phyloP scores from a whole-genome alignment of 2,329 filamentous ascomycete genomes.

The Colletotrichum trifolii region DNA sequence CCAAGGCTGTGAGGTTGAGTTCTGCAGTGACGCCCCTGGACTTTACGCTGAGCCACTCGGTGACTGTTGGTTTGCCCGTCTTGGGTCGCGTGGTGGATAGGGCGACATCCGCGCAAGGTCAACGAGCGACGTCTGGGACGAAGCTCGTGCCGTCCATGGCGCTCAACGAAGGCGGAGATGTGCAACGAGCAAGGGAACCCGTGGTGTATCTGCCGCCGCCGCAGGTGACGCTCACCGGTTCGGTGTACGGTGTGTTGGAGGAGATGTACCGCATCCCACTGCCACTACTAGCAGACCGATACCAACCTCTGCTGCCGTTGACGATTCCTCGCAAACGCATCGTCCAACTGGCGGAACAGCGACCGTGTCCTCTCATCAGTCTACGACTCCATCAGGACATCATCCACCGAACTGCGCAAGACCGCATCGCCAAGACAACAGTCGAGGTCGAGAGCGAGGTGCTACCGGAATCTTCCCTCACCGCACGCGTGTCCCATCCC shows the following conservation, averaged over 20 bases:
- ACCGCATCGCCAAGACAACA: constrained; percentile 38
- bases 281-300: constrained; percentile 49
- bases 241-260: constrained; percentile 53
- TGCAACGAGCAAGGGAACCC: constrained; percentile 13
- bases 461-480: constrained; percentile 51
- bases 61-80: constrained; percentile 48
- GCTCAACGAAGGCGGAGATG: constrained; percentile 16
- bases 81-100: constrained; percentile 43
- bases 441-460: constrained; percentile 52
- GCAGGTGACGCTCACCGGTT: constrained; percentile 51
- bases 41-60: constrained; percentile 52
- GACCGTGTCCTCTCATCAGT: constrained; percentile 51
- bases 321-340: constrained; percentile 49
- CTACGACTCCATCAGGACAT: constrained; percentile 55
- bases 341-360: constrained; percentile 50
- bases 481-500: constrained; percentile 49
- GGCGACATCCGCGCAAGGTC: neutral
- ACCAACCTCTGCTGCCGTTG: constrained; percentile 52
- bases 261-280: constrained; percentile 45
- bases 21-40: constrained; percentile 47
- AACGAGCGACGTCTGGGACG: neutral
- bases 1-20: constrained; percentile 33
- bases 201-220: constrained; percentile 42
- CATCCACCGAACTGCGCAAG: constrained; percentile 32
- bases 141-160: constrained; percentile 38